A percentile compares a stretch with the other conserved stretches of the same genome.
Evolutionary conservation across 1,284 basidiomycete genomes (phyloP).

Genomic region (Rhodotorula sp.): DNA sequence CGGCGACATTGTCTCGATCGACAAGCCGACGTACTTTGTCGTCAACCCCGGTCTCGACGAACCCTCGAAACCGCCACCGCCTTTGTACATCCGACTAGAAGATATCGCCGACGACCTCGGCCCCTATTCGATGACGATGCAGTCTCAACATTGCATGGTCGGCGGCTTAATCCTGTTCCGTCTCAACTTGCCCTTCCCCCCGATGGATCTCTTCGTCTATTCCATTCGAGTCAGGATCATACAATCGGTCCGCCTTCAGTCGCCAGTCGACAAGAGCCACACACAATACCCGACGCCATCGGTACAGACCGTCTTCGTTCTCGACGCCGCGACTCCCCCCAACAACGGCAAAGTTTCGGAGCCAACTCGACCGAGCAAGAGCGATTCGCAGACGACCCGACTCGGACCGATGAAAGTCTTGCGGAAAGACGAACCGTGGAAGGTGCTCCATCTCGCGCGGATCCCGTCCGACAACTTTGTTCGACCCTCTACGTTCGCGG

Average conservation of each 20-base stretch:
- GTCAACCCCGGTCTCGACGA: constrained; percentile 37
- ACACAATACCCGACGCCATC: constrained; percentile 11
- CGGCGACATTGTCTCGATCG: constrained; percentile 27
- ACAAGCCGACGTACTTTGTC: constrained; percentile 30
- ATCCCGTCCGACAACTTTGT: constrained; percentile 36
- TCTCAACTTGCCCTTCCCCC: constrained; percentile 36
- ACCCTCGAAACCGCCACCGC: constrained; percentile 31
- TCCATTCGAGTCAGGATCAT: constrained; percentile 40
- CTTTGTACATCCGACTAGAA: constrained; percentile 38
- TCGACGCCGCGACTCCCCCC: constrained; percentile 32
- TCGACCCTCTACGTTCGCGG: constrained; percentile 32
- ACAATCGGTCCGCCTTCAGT: constrained; percentile 33
- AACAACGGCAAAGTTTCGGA: constrained; percentile 33
- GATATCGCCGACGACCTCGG: constrained; percentile 33
- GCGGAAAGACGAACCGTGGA: constrained; percentile 29
- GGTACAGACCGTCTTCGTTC: constrained; percentile 30
- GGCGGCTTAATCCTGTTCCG: constrained; percentile 40
- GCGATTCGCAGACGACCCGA: constrained; percentile 8
- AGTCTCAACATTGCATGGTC: constrained; percentile 38
- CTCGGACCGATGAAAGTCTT: constrained; percentile 30
- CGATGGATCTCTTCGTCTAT: constrained; percentile 32
- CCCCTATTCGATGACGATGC: constrained; percentile 31
- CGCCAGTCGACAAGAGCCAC: constrained; percentile 24
- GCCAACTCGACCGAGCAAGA: not conserved
- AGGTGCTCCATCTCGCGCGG: constrained; percentile 32